phyloP scores from a whole-genome alignment of 75 land plant species.

The Sequoiadendron giganteum region DNA sequence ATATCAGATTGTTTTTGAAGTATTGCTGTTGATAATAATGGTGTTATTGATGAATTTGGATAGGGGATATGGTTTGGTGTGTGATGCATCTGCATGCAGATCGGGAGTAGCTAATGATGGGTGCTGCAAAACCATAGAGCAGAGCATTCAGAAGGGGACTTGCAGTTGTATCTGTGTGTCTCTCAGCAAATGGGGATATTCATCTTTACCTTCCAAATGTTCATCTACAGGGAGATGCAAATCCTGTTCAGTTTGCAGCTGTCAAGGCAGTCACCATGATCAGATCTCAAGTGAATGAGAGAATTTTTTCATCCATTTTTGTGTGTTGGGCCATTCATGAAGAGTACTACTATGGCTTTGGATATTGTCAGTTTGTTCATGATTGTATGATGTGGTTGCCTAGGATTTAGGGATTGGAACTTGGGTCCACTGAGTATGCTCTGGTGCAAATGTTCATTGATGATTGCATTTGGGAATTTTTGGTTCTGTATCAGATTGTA shows the following conservation, averaged over 20 bases:
- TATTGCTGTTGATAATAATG: background rate
- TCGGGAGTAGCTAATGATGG: constrained; percentile 6
- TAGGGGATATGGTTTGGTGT: background rate
- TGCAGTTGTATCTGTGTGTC: background rate
- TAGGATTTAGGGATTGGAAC: too few relatives aligned
- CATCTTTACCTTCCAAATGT: background rate
- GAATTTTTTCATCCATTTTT: too few relatives aligned
- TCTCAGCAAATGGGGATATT: background rate
- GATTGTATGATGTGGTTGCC: too few relatives aligned
- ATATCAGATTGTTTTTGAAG: background rate
- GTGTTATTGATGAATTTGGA: background rate
- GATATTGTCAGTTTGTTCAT: too few relatives aligned
- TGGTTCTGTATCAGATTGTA: too few relatives aligned
- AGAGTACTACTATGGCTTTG: too few relatives aligned
- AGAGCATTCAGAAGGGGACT: background rate
- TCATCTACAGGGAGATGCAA: background rate
- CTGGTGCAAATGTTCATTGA: too few relatives aligned
- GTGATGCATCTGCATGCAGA: constrained; percentile 7
- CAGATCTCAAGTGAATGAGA: background rate
- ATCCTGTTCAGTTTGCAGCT: constrained; percentile 4
- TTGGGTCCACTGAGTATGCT: too few relatives aligned
- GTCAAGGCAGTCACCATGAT: background rate
- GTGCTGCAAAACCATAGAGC: background rate
- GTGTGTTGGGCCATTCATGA: too few relatives aligned
- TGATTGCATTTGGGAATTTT: too few relatives aligned